These are phyloP conservation scores for Hypoxylon subgilvum DNA, from an alignment of 495 filamentous ascomycete species.

Conservation along the genomic window DNA sequence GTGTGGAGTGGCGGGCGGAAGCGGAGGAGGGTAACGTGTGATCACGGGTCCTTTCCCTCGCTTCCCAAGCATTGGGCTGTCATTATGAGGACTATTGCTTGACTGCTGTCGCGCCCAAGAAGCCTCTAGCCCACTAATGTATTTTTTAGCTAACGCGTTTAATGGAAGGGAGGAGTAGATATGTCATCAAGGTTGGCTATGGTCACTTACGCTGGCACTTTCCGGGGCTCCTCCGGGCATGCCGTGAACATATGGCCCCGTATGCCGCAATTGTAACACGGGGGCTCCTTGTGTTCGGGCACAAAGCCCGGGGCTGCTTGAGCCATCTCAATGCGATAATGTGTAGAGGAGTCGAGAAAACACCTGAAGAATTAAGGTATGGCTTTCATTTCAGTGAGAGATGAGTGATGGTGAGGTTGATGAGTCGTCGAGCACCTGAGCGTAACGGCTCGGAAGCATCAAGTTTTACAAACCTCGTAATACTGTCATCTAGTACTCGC, in stretches of 20 bases:
- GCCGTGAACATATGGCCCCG: conserved; percentile 56
- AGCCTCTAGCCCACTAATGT: conserved; percentile 46
- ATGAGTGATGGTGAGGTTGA: not conserved
- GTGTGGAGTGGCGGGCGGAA: conserved; percentile 30
- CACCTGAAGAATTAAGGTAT: not conserved
- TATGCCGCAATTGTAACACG: conserved; percentile 60
- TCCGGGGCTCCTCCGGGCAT: conserved; percentile 57
- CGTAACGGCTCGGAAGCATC: conserved; percentile 3
- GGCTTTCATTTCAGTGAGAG: conserved; percentile 1
- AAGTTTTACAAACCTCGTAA: conserved; percentile 5
- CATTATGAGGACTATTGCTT: conserved; percentile 43
- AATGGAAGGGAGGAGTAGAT: not conserved
- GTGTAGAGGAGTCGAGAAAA: conserved; percentile 11
- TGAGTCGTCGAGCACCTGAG: conserved; percentile 13
- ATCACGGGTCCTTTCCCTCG: conserved; percentile 49
- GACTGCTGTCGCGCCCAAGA: conserved; percentile 49
- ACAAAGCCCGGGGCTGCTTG: conserved; percentile 45
- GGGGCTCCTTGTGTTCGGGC: conserved; percentile 41
- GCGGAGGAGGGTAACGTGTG: conserved; percentile 49
- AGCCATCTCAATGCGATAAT: conserved; percentile 34
- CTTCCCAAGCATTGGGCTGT: conserved; percentile 37
- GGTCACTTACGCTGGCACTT: conserved; percentile 67
- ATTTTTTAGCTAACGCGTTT: conserved; percentile 27
- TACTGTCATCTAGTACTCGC: conserved; percentile 2
- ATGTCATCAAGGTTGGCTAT: no score